These are phyloP conservation scores for Beverwykella pulmonaria DNA, from an alignment of 495 filamentous ascomycete species.

Conservation along the genomic window DNA sequence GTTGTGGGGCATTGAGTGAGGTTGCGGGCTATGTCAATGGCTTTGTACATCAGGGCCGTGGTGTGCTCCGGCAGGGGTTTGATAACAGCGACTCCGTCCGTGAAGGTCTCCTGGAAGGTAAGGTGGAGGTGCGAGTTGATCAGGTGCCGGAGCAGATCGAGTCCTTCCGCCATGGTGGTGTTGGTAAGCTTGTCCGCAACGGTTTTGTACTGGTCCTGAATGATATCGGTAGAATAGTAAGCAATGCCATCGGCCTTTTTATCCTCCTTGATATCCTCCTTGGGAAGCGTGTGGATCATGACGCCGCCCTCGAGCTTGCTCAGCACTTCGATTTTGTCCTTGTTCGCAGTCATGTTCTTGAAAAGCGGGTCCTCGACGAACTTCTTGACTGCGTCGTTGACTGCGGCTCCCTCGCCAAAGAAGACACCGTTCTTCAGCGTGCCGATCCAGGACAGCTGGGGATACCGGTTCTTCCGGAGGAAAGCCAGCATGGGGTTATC, in stretches of 20 bases:
- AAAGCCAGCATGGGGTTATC: constrained; percentile 72
- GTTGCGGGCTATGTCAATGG: constrained; percentile 67
- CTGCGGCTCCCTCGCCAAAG: constrained; percentile 65
- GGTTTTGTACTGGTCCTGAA: constrained; percentile 65
- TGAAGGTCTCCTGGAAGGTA: constrained; percentile 80
- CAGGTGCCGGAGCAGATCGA: constrained; percentile 66
- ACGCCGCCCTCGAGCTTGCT: constrained; percentile 59
- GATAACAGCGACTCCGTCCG: constrained; percentile 72
- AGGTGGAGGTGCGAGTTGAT: constrained; percentile 86
- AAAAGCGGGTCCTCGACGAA: constrained; percentile 55
- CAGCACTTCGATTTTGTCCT: constrained; percentile 27
- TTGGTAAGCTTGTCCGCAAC: constrained; percentile 62
- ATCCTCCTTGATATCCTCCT: constrained; percentile 66
- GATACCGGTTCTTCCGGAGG: constrained; percentile 73
- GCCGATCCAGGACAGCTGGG: constrained; percentile 73
- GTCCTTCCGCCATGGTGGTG: constrained; percentile 52
- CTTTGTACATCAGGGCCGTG: constrained; percentile 69
- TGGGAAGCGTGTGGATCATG: constrained; percentile 59
- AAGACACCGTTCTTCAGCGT: constrained; percentile 72
- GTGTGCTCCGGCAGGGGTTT: constrained; percentile 75
- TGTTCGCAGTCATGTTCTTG: constrained; percentile 33
- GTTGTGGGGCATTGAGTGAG: constrained; percentile 72
- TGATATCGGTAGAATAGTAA: constrained; percentile 67
- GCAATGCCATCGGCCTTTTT: constrained; percentile 67
- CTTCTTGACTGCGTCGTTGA: constrained; percentile 67